Evolutionary conservation across 257 asterid species (phyloP), one percentile per base, ranked within the genome.

Genomic region (Solanum chmielewskii): DNA sequence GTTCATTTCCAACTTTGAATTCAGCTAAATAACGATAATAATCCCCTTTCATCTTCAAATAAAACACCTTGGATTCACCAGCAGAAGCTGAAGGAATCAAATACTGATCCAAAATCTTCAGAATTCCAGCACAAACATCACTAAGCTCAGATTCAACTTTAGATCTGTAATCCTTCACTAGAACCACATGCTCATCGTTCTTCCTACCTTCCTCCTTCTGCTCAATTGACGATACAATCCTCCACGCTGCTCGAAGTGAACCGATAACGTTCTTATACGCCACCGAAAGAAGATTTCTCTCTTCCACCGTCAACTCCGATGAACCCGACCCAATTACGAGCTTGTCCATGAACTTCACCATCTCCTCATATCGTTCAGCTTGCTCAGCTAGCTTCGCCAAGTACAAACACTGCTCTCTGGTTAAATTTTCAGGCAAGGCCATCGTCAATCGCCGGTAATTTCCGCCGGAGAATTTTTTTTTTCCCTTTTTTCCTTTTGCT

Each of bases 181-280:
- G 92, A 21, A 37, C 49, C 18, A 92, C 96, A 89, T 94, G 97
- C 56, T 93, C 97, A 10, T 94, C 97, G 91, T 94, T 94, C 93
- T 91, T 93, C 23, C 97, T 93, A 1, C 94, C 91, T 85, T 94
- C 97, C 86, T 94, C 95, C 89, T 93, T 93, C 92, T 92, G 96
- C 91, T 93, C 94, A 21, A 93, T 93, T 4, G 95, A 93, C 87
- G 93, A 88, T 10, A 94, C 93, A 52, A 94, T 94, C 88, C 94
- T 94, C 97, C 97, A 94, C 3, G 94, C 97, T 18, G 95, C 97
- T 29, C 97, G 90, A n/a, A 94, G 93, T 9, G 97, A 94, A 70
- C 97, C 97, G 92, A 94, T 93, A 27, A 94, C 96, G 93, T 94
- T 94, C 90, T 94, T 94, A 93, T 91, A 93, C 15, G 94, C 95